Base-by-base conservation (phyloP, 306 rosid species). In the Casuarina cunninghamiana region DNA sequence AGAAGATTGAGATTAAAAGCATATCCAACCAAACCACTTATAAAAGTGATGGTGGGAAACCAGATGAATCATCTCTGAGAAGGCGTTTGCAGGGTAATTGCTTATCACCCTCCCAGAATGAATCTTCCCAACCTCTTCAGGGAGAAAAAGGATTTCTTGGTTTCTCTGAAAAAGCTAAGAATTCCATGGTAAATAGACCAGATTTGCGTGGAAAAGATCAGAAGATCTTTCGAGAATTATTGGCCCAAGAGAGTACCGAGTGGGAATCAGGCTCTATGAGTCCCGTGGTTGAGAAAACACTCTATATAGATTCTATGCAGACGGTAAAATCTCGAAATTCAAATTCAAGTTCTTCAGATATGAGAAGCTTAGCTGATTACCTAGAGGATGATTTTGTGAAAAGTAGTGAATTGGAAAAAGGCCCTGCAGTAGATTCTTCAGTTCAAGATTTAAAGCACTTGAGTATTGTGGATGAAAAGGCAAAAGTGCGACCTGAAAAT, bases 281-380 rank as follows among this genome's bases (percentile, higher is more conserved):
- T 65, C 89, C 87, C 53, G 75, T 78, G 55, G 85, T 72, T 80
- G 98, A 95, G 88, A 95, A 92, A 90, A 92, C 97, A 82, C 86
- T 87, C 21, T 83, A 89, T 79, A 71, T 95, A 5, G 99, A 95
- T 77, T 91, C 88, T 53, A 82, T 87, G 58, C 86, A 81, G 6
- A 85, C 78, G 63, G 74, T 75, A 5, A 86, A 81, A 76, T 81
- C 91, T 77, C 79, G 79, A 5, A 61, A 53, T 53, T 81, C 89
- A 69, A 81, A 51, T 77, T 79, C 94, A 81, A 54, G 73, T 81
- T 82, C 86, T 79, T 83, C 79, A 44, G 90, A 86, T 76, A 50
- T 72, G 80, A 82, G 68, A 60, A 80, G 79, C 37, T 49, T 67
- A 72, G 49, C 67, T 69, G 80, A 78, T 83, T 46, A 63, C 78